Percentiles rank a stretch among this genome's conserved stretches.
Conservation (phyloP, 768 basidiomycete species). For the Auricularia sp. region DNA sequence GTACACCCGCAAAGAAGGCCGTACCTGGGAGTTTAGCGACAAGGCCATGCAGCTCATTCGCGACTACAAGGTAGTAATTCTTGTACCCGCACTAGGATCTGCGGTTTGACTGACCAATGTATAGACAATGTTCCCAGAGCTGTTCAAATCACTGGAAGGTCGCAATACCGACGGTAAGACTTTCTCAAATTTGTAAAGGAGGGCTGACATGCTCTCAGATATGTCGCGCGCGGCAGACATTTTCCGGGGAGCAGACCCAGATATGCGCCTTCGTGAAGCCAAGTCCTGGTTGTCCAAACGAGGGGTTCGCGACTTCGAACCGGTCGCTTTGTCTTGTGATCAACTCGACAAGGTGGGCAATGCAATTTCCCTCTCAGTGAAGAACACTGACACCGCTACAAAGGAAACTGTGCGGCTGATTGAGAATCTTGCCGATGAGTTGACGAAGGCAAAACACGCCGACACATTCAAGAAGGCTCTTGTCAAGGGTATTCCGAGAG, state of each 20-base stretch:
- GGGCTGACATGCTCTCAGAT: constrained; percentile 33
- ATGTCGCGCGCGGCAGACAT: constrained; percentile 58
- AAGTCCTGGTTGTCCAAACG: constrained; percentile 78
- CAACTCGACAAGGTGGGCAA: constrained; percentile 71
- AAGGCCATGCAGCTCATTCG: constrained; percentile 70
- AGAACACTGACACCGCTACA: background rate
- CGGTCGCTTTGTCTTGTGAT: constrained; percentile 85
- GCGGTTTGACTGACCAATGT: constrained; percentile 2
- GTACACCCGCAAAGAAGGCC: constrained; percentile 76
- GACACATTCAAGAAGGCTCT: constrained; percentile 77
- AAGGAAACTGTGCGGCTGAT: constrained; percentile 74
- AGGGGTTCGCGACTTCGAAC: constrained; percentile 84
- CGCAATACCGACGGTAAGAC: constrained; percentile 54
- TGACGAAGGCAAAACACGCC: constrained; percentile 50
- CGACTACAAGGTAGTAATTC: constrained; percentile 61
- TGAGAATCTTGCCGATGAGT: constrained; percentile 62
- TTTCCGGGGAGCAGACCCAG: constrained; percentile 42
- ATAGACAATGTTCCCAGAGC: constrained; percentile 72
- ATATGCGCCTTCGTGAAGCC: constrained; percentile 63
- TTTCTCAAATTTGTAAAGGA: constrained; percentile 6
- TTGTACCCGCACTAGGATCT: background rate
- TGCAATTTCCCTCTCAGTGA: background rate
- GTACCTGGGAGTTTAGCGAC: constrained; percentile 89
- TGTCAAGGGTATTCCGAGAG: constrained; percentile 88
- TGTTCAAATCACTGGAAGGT: constrained; percentile 64